phyloP scores from a whole-genome alignment of 2,329 filamentous ascomycete genomes.

The Lecanicillium sp. region DNA sequence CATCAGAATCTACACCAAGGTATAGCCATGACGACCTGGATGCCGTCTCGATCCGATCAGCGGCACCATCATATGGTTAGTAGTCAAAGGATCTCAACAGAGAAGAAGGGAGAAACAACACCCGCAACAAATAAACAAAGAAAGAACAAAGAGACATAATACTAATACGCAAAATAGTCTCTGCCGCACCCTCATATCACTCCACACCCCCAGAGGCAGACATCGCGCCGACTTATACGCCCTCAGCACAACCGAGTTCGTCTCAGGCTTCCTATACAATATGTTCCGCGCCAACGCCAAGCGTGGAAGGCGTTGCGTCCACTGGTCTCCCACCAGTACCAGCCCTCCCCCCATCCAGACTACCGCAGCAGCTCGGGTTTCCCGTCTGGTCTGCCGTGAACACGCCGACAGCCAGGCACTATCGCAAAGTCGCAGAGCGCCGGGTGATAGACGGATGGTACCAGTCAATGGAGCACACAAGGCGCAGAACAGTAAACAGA shows the following conservation, averaged over 20 bases:
- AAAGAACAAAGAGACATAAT: background rate
- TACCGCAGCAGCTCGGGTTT: constrained; percentile 54
- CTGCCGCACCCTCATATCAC: constrained; percentile 60
- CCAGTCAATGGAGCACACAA: constrained; percentile 21
- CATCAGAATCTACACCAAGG: constrained; percentile 21
- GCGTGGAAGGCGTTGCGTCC: constrained; percentile 17
- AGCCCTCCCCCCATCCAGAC: constrained; percentile 32
- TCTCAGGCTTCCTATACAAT: constrained; percentile 14
- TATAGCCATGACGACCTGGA: constrained; percentile 54
- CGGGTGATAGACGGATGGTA: constrained; percentile 44
- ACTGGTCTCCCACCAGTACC: constrained; percentile 47
- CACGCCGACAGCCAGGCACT: constrained; percentile 51
- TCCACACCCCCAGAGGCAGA: constrained; percentile 45
- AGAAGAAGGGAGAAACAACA: constrained; percentile 16
- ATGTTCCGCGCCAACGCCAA: constrained; percentile 18
- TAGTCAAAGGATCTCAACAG: constrained; percentile 23
- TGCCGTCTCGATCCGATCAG: constrained; percentile 60
- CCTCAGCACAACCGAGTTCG: constrained; percentile 20
- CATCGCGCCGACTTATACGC: constrained; percentile 46
- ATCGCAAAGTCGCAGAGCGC: constrained; percentile 57
- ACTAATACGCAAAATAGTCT: constrained; percentile 36
- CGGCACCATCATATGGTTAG: constrained; percentile 63
- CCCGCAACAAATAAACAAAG: background rate
- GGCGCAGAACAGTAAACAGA: background rate
- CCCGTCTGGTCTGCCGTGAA: constrained; percentile 52